Conservation (phyloP, 768 basidiomycete species). For the Fomitopsis pulvina region DNA sequence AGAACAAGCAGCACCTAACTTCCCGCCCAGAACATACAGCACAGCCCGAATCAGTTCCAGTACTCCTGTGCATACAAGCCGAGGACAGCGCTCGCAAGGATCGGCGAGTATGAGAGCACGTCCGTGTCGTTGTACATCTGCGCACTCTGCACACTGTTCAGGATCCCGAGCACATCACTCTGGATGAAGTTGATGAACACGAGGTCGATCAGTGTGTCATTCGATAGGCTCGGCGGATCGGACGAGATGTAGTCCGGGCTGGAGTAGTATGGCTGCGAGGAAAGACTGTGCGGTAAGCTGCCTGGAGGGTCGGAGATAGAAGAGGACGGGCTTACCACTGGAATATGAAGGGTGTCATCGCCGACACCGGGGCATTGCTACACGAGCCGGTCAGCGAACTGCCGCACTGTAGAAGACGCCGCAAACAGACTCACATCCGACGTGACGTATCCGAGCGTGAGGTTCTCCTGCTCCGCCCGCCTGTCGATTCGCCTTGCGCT, state of each 20-base stretch:
- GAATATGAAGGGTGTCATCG: constrained; percentile 63
- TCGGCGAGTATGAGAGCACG: constrained; percentile 45
- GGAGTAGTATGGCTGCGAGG: constrained; percentile 35
- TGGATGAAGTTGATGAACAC: constrained; percentile 73
- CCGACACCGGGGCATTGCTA: constrained; percentile 66
- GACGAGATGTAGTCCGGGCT: constrained; percentile 57
- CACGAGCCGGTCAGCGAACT: not conserved
- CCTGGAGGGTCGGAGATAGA: not conserved
- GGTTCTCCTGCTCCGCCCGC: constrained; percentile 35
- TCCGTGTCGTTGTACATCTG: constrained; percentile 47
- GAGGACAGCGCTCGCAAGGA: constrained; percentile 44
- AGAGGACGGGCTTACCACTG: constrained; percentile 30
- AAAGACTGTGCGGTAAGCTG: not conserved
- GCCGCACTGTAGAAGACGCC: not conserved
- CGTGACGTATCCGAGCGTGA: constrained; percentile 75
- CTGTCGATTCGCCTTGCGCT: constrained; percentile 31
- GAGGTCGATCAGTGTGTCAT: constrained; percentile 55
- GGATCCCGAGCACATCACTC: constrained; percentile 38
- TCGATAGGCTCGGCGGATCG: constrained; percentile 40
- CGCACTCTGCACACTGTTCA: constrained; percentile 49
- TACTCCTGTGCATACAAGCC: constrained; percentile 47
- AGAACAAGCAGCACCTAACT: too few species aligned
- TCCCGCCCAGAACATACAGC: not conserved
- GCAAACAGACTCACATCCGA: constrained; percentile 44
- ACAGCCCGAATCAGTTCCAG: constrained; percentile 20